These are phyloP conservation scores for Aspergillus calidoustus DNA, from an alignment of 2,329 filamentous ascomycete genomes.

Conservation along the genomic window DNA sequence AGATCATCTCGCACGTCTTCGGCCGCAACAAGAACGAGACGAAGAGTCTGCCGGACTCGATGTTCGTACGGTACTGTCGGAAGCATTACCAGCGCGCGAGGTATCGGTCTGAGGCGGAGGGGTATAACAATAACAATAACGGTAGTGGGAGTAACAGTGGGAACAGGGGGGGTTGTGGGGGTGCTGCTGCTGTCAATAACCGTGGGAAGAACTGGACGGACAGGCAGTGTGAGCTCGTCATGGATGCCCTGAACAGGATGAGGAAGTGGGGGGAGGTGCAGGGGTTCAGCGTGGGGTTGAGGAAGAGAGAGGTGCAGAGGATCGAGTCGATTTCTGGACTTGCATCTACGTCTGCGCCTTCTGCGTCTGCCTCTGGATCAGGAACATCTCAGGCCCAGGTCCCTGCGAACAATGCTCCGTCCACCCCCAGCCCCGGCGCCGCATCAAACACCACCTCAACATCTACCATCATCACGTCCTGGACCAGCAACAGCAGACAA, in stretches of 20 bases:
- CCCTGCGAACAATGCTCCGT: not conserved
- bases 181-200: not conserved
- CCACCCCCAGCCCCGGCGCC: not conserved
- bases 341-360: not conserved
- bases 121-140: not conserved
- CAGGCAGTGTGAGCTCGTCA: constrained; percentile 67
- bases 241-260: constrained; percentile 65
- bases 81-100: constrained; percentile 80
- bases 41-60: constrained; percentile 66
- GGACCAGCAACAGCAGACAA: not conserved
- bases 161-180: too few species aligned
- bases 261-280: constrained; percentile 65
- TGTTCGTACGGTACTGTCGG: constrained; percentile 78
- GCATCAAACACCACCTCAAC: too few species aligned
- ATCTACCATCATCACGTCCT: not conserved
- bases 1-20: constrained; percentile 80
- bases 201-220: constrained; percentile 53
- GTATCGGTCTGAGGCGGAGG: constrained; percentile 62
- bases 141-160: not conserved
- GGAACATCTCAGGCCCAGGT: not conserved
- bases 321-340: not conserved
- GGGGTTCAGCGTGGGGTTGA: constrained; percentile 65
- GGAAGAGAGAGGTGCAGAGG: constrained; percentile 60
- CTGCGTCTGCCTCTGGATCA: not conserved
- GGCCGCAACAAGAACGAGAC: constrained; percentile 82